A percentile compares a stretch with the other conserved stretches of the same genome.
Evolutionary conservation across 495 filamentous ascomycete genomes (phyloP).

Genomic region (Xanthoparmelia taractica): DNA sequence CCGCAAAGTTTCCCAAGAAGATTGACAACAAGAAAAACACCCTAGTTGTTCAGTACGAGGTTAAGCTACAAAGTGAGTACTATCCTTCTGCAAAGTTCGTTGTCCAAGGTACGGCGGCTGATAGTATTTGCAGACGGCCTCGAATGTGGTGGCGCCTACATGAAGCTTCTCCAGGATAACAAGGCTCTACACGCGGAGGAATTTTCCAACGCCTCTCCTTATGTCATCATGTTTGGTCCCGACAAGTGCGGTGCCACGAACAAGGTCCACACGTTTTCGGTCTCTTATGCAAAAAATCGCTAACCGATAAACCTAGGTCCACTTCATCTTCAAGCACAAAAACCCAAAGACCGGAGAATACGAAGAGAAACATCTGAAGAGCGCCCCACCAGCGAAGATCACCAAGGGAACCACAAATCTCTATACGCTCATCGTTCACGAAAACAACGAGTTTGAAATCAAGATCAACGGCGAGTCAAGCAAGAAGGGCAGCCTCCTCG

Average conservation of each 20-base stretch:
- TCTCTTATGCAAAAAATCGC: background rate
- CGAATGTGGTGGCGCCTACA: slow-evolving; percentile 96
- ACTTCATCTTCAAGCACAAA: slow-evolving; percentile 99
- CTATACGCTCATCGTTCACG: slow-evolving; percentile 92
- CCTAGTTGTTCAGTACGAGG: slow-evolving; percentile 97
- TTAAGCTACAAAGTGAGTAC: slow-evolving; percentile 89
- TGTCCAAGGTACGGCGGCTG: slow-evolving; percentile 16
- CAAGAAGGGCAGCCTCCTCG: slow-evolving; percentile 85
- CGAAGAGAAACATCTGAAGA: slow-evolving; percentile 97
- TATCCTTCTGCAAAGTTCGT: slow-evolving; percentile 9
- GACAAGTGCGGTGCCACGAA: slow-evolving; percentile 99
- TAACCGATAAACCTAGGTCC: slow-evolving; percentile 50
- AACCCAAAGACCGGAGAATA: slow-evolving; percentile 99
- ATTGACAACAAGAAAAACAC: slow-evolving; percentile 96
- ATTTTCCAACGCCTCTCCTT: slow-evolving; percentile 95
- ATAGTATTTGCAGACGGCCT: slow-evolving; percentile 60
- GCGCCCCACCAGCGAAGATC: slow-evolving; percentile 75
- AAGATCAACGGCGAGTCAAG: slow-evolving; percentile 77
- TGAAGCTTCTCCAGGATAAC: slow-evolving; percentile 98
- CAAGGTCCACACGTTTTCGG: slow-evolving; percentile 52
- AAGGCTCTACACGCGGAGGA: slow-evolving; percentile 94
- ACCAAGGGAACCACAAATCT: slow-evolving; percentile 75
- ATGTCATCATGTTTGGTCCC: slow-evolving; percentile 99
- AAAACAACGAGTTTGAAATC: slow-evolving; percentile 91
- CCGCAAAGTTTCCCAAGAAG: slow-evolving; percentile 94